Evolutionary conservation across 164 flowering plant genomes (phyloP).

Genomic region (Santalum album): DNA sequence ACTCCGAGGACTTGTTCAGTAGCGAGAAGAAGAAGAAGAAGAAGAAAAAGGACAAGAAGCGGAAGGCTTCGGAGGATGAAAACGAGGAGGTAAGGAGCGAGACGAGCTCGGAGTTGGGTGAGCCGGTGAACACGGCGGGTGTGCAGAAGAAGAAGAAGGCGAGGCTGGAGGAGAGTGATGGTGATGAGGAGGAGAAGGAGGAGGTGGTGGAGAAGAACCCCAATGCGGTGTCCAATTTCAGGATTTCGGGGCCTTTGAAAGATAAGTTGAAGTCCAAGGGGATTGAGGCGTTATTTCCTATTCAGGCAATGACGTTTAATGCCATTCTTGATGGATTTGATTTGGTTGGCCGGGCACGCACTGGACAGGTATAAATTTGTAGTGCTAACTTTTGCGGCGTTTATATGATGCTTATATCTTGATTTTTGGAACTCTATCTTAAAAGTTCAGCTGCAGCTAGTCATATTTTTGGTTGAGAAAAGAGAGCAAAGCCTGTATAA

Average conservation of each 20-base stretch:
- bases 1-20: too few species aligned
- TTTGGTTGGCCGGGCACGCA: constrained; percentile 87
- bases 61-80: constrained; percentile 29
- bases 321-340: constrained; percentile 64
- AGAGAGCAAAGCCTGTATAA: too few species aligned
- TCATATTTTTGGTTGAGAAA: too few species aligned
- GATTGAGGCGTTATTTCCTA: constrained; percentile 73
- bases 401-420: too few species aligned
- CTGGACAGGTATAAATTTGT: constrained; percentile 38
- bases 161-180: constrained; percentile 17
- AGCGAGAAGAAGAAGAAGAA: constrained; percentile 7
- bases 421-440: too few species aligned
- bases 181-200: constrained; percentile 18
- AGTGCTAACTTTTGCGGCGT: too few species aligned
- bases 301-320: constrained; percentile 84
- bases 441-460: too few species aligned
- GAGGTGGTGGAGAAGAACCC: constrained; percentile 31
- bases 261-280: constrained; percentile 60
- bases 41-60: constrained; percentile 28
- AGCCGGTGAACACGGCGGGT: constrained; percentile 21
- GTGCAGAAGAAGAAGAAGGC: constrained; percentile 26
- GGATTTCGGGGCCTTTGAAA: constrained; percentile 56
- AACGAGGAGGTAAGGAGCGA: constrained; percentile 35
- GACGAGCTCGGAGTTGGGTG: constrained; percentile 42
- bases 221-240: constrained; percentile 51